phyloP scores from a whole-genome alignment of 176 grass and related monocot genomes.

The Otatea glauca region DNA sequence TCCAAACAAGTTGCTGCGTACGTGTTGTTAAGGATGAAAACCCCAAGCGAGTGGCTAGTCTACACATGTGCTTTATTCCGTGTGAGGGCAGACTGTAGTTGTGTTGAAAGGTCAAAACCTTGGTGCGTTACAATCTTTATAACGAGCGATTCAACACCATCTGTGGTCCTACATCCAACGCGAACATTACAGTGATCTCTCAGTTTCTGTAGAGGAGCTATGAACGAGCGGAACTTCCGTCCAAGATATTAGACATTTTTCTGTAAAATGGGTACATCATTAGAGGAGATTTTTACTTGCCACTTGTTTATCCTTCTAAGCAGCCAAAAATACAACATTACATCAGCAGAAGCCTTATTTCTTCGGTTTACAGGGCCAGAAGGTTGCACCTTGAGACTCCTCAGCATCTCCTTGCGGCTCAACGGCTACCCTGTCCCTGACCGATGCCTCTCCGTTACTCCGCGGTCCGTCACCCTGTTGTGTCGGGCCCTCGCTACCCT shows the following conservation, averaged over 20 bases:
- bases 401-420: constrained; percentile 21
- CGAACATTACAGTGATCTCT: neutral
- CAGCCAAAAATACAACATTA: constrained; percentile 9
- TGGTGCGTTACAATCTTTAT: too few species aligned
- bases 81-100: neutral
- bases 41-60: too few species aligned
- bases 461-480: neutral
- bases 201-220: neutral
- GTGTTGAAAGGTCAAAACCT: neutral
- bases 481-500: too few species aligned
- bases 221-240: neutral
- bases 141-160: too few species aligned
- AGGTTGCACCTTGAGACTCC: constrained; percentile 44
- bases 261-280: neutral
- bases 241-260: neutral
- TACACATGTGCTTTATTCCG: neutral
- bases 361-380: constrained; percentile 34
- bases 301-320: constrained; percentile 20
- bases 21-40: too few species aligned
- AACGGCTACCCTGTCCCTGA: neutral
- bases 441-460: neutral
- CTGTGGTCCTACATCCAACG: neutral
- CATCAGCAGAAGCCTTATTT: constrained; percentile 34
- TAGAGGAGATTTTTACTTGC: neutral
- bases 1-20: neutral